Base-by-base conservation (phyloP, 768 basidiomycete species). In the Lactarius hatsudake region DNA sequence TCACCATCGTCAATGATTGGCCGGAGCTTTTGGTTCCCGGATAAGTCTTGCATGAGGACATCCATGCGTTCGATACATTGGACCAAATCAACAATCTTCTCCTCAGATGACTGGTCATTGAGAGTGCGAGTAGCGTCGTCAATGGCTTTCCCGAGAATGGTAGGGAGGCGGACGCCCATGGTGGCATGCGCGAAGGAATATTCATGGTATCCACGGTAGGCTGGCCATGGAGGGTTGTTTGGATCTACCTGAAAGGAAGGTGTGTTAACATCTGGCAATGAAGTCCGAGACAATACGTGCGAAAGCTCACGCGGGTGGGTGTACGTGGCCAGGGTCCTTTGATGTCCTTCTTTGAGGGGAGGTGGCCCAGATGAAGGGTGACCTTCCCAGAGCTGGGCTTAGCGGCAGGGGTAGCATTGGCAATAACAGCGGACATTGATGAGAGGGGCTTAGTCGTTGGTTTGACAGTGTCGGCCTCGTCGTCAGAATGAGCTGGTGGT, bases 121-220 rank as follows among this genome's bases (percentile, higher is more conserved):
- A 97, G 84, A 32, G 95, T 97, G 72, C 87, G 86, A 62, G 90
- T 90, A 10, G 89, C 82, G 74, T 98, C 96, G 73, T 96, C 94
- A 73, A 97, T 95, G 15, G 92, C 96, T 79, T 97, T 98, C 70
- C 94, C 93, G 58, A 97, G 82, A 70, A 98, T 98, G 48, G 96
- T 96, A 2, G 96, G 96, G 30, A 97, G 86, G 57, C 96, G 89
- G n/a, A 90, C 88, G 68, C 93, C 92, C 95, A 97, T 97, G 4
- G 95, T 96, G 38, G 94, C 96, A 78, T 96, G 86, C 45, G 89
- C 89, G 73, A 93, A 93, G 0, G 88, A 92, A 75, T 88, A 91
- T 72, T 91, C 87, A 75, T 88, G 86, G 75, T 92, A 91, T 5
- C 90, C 89, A 53, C 91, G 87, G 76, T 85, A 92, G 0, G 90